Base-by-base conservation (phyloP, 306 rosid species). In the Vigna angularis region DNA sequence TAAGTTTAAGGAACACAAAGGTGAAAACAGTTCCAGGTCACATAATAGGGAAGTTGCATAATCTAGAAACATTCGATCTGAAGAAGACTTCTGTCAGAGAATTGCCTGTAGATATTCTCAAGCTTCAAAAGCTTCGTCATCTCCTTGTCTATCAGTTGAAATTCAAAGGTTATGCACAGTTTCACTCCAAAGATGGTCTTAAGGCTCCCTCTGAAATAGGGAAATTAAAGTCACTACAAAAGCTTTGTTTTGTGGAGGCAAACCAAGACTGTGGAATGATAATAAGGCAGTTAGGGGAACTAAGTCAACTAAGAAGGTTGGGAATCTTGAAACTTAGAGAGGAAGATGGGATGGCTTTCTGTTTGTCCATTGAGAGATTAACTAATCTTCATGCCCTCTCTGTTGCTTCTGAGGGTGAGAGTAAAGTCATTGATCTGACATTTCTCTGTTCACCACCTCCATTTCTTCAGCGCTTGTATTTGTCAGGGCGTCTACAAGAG, bases 241-340 rank as follows among this genome's bases (percentile, higher is more conserved):
- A 85, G 82, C 89, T 88, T 58, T 77, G 91, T 72, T 85, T 83
- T 62, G 70, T 85, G 8, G 91, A 88, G 79, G 89, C 78, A 48
- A 70, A 81, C 74, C 86, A 78, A 36, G 75, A 77, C n/a, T 17
- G 83, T 64, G 75, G 73, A 30, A 59, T 45, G 42, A 48, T 82
- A 45, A 80, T 86, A 73, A 62, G 52, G 80, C 81, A 83, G 65
- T 45, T 86, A 17, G 84, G 76, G 61, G 66, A 76, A 73, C 75
- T 89, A 47, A 80, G 17, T 32, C 89, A 86, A 64, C 57, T 89
- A 40, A 80, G 87, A 84, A 71, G 75, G 70, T 66, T 89, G 57
- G 86, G 85, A 30, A 70, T 89, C 76, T 66, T 42, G 67, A 81
- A 81, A 44, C 65, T 86, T 12, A 83, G 79, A 72, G 85, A 81